Conservation (phyloP, 495 filamentous ascomycete species). For the Hypoxylon fragiforme region DNA sequence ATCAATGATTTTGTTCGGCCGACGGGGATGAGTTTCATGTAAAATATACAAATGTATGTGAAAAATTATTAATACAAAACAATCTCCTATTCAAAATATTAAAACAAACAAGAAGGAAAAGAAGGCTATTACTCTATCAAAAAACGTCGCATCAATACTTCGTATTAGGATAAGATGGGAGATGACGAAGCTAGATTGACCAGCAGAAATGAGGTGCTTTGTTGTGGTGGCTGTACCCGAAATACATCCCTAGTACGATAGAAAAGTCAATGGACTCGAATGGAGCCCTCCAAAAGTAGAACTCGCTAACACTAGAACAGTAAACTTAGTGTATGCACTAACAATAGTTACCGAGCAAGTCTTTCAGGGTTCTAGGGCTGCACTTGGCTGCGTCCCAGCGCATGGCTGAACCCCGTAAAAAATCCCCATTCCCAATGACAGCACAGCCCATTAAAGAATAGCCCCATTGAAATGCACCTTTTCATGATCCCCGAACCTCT, state of each 20-base stretch:
- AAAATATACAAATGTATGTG: too few relatives aligned
- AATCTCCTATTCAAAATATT: background rate
- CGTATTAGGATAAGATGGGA: constrained; percentile 22
- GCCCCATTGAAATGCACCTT: constrained; percentile 16
- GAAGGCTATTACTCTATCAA: background rate
- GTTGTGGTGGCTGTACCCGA: constrained; percentile 18
- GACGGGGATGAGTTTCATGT: too few relatives aligned
- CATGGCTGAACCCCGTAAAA: constrained; percentile 22
- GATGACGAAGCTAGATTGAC: constrained; percentile 20
- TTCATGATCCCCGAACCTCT: background rate
- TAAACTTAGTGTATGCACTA: constrained; percentile 8
- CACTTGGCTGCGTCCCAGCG: background rate
- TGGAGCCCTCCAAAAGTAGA: constrained; percentile 25
- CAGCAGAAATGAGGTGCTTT: constrained; percentile 11
- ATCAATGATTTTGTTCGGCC: too few relatives aligned
- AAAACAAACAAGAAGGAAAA: background rate
- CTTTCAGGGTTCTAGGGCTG: too few relatives aligned
- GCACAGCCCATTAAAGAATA: constrained; percentile 14
- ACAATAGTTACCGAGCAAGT: constrained; percentile 25
- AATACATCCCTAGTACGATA: background rate
- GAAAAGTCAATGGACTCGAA: too few relatives aligned
- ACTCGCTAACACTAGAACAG: constrained; percentile 2
- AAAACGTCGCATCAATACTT: constrained; percentile 2
- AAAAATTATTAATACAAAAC: background rate
- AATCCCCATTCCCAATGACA: constrained; percentile 5